Conservation (phyloP, 2,329 filamentous ascomycete species). For the Aureobasidium sp. region DNA sequence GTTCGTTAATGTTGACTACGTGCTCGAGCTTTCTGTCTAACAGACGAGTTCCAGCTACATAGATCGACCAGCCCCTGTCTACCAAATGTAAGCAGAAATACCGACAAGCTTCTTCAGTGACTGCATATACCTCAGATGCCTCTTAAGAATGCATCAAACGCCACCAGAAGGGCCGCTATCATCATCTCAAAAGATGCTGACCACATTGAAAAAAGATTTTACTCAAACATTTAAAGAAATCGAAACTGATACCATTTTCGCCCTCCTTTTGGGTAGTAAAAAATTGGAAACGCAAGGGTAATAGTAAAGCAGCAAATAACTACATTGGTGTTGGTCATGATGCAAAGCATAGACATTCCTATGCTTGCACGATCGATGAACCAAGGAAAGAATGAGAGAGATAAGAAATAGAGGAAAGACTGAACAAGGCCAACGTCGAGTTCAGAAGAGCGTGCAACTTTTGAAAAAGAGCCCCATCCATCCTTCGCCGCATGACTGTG, state of each 20-base stretch:
- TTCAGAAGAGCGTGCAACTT: slow-evolving; percentile 16
- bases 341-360: slow-evolving; percentile 4
- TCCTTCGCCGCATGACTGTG: slow-evolving; percentile 16
- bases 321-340: slow-evolving; percentile 2
- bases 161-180: background rate
- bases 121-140: background rate
- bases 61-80: background rate
- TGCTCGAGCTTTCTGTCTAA: background rate
- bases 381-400: slow-evolving; percentile 2
- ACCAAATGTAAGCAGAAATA: background rate
- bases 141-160: background rate
- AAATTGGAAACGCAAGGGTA: slow-evolving; percentile 12
- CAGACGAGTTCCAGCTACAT: background rate
- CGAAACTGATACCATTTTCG: slow-evolving; percentile 13
- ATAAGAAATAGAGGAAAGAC: slow-evolving; percentile 12
- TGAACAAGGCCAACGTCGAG: slow-evolving; percentile 4
- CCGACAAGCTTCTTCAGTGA: background rate
- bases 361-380: background rate
- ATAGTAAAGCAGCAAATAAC: slow-evolving; percentile 14
- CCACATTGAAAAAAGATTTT: background rate
- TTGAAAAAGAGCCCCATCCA: slow-evolving; percentile 14
- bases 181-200: background rate
- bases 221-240: slow-evolving; percentile 2
- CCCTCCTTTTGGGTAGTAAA: slow-evolving; percentile 13
- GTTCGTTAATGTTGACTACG: background rate